Percentiles rank a stretch among this genome's conserved stretches.
Evolutionary conservation across 2,329 filamentous ascomycete genomes (phyloP).

Genomic region (Aspergillus sp.): DNA sequence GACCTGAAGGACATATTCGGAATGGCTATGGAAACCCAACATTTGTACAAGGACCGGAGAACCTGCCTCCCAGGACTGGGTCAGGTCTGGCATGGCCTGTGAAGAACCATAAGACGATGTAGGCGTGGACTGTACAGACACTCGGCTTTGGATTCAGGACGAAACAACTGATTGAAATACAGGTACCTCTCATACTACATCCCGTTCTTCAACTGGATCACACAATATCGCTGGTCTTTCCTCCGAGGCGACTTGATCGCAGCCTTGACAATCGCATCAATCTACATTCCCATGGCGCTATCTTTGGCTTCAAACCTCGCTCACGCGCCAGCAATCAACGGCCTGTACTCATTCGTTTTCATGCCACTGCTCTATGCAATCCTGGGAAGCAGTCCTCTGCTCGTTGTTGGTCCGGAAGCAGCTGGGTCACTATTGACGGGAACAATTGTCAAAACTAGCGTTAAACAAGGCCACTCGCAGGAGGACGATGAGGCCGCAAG

Average conservation of each 20-base stretch:
- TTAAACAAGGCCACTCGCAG: conserved; percentile 65
- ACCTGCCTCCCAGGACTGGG: conserved; percentile 66
- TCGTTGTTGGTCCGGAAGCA: conserved; percentile 93
- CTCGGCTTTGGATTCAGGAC: not conserved
- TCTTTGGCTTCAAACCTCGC: conserved; percentile 90
- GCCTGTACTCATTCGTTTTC: conserved; percentile 91
- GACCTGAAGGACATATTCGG: conserved; percentile 30
- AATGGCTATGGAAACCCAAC: conserved; percentile 38
- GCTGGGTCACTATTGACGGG: conserved; percentile 89
- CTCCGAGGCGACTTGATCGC: conserved; percentile 83
- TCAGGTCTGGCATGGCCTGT: conserved; percentile 74
- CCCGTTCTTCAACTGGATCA: conserved; percentile 86
- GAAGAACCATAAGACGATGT: conserved; percentile 74
- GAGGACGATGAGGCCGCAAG: conserved; percentile 71
- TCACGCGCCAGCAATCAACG: conserved; percentile 90
- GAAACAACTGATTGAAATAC: conserved; percentile 8
- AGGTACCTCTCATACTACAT: conserved; percentile 94
- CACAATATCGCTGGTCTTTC: conserved; percentile 80
- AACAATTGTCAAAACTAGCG: conserved; percentile 76
- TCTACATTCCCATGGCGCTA: conserved; percentile 96
- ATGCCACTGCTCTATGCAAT: conserved; percentile 89
- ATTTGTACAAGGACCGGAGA: conserved; percentile 58
- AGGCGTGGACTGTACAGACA: conserved; percentile 34
- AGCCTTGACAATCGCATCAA: conserved; percentile 93
- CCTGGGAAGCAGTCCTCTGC: conserved; percentile 85